Evolutionary conservation across 2,329 filamentous ascomycete species (phyloP).

Genomic region (Apiospora pterosperma): DNA sequence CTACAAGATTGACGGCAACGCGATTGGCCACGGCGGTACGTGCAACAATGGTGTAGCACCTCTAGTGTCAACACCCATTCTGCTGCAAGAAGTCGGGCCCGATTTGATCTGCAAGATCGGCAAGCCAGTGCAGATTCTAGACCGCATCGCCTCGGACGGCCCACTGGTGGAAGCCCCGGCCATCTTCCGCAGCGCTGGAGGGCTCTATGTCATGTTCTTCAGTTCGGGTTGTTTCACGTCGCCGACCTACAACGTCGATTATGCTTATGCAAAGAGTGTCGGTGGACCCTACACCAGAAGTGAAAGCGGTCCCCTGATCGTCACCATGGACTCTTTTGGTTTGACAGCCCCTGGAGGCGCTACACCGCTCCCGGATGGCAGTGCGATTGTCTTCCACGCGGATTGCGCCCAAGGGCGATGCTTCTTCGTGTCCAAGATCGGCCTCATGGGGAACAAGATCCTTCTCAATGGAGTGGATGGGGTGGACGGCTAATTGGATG

Average conservation of each 20-base stretch:
- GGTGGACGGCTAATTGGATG: constrained; percentile 2
- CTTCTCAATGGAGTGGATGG: constrained; percentile 13
- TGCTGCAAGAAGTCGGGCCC: constrained; percentile 48
- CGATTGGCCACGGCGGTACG: constrained; percentile 39
- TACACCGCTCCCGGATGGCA: constrained; percentile 27
- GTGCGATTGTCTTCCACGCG: constrained; percentile 33
- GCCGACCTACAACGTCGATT: constrained; percentile 55
- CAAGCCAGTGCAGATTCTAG: constrained; percentile 42
- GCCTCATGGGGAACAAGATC: constrained; percentile 18
- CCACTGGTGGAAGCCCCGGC: constrained; percentile 61
- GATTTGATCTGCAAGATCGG: constrained; percentile 53
- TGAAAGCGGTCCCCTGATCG: constrained; percentile 25
- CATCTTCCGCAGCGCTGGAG: constrained; percentile 41
- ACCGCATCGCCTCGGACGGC: constrained; percentile 42
- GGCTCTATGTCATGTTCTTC: constrained; percentile 59
- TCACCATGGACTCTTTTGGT: constrained; percentile 31
- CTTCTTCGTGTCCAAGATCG: constrained; percentile 30
- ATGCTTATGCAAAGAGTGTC: constrained; percentile 44
- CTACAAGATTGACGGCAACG: constrained; percentile 67
- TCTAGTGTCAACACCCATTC: constrained; percentile 47
- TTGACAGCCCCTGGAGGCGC: constrained; percentile 39
- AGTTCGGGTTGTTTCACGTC: constrained; percentile 57
- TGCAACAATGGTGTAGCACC: constrained; percentile 42
- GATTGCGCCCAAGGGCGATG: constrained; percentile 32
- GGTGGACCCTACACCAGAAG: constrained; percentile 35